These are phyloP conservation scores for Xylariaceae sp. DNA, from an alignment of 2,329 filamentous ascomycete genomes.

Conservation along the genomic window DNA sequence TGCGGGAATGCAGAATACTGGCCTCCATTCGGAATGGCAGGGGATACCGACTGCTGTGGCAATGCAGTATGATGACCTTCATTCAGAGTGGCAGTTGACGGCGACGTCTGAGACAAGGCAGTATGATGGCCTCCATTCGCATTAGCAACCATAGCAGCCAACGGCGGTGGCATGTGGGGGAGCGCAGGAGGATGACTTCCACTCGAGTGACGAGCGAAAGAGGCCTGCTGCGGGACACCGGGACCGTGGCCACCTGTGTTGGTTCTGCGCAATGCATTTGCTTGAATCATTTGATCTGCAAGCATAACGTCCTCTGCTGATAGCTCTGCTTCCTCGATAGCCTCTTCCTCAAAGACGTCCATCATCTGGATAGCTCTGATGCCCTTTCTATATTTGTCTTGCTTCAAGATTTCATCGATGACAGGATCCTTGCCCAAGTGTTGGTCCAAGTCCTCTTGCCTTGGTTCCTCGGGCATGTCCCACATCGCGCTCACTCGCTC, in stretches of 20 bases:
- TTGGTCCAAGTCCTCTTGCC: conserved; percentile 43
- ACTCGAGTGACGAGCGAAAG: no score
- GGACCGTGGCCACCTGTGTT: not conserved
- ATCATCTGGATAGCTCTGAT: conserved; percentile 58
- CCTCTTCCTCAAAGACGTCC: conserved; percentile 68
- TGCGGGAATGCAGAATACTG: no score
- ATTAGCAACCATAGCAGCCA: no score
- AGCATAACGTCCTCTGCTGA: conserved; percentile 56
- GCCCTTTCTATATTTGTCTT: conserved; percentile 29
- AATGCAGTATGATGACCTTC: no score
- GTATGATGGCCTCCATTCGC: no score
- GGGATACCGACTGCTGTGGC: no score
- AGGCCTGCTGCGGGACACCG: no score
- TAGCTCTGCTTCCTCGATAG: conserved; percentile 49
- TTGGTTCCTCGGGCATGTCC: conserved; percentile 49
- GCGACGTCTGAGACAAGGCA: not conserved
- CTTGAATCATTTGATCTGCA: conserved; percentile 38
- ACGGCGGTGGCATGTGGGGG: no score
- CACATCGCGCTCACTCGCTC: conserved; percentile 53
- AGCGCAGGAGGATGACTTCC: no score
- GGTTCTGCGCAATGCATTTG: conserved; percentile 22
- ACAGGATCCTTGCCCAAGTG: conserved; percentile 59
- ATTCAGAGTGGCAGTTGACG: not conserved
- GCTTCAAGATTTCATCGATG: conserved; percentile 43
- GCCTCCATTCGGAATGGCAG: no score